Percentiles rank a stretch among this genome's conserved stretches.
These are phyloP conservation scores for Chaetoceros muelleri DNA, from an alignment of 108 stramenopile species.

Conservation along the genomic window DNA sequence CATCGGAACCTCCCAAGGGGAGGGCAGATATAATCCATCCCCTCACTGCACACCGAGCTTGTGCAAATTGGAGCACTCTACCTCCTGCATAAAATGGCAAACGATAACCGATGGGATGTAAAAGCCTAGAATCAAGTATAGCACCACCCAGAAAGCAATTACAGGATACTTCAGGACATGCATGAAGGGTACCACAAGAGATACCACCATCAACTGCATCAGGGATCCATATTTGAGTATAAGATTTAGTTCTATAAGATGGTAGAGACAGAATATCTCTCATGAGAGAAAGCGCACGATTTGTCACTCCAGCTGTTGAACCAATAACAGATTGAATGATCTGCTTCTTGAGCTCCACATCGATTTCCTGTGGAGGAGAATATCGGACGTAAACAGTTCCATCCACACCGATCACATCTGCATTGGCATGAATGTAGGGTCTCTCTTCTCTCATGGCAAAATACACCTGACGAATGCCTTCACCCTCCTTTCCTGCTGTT, in stretches of 20 bases:
- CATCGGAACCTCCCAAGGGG: constrained; percentile 63
- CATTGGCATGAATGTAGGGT: constrained; percentile 49
- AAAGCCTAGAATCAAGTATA: constrained; percentile 64
- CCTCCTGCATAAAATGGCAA: constrained; percentile 68
- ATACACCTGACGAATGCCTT: constrained; percentile 73
- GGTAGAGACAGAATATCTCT: constrained; percentile 73
- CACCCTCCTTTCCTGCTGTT: constrained; percentile 48
- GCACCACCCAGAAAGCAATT: constrained; percentile 78
- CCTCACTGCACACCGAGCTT: constrained; percentile 70
- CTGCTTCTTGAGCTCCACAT: constrained; percentile 11
- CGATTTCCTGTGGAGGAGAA: not conserved
- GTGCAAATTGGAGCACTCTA: constrained; percentile 60
- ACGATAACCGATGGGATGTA: constrained; percentile 61
- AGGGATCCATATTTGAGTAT: constrained; percentile 84
- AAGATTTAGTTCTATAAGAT: constrained; percentile 60
- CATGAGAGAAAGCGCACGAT: constrained; percentile 77
- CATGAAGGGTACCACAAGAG: constrained; percentile 52
- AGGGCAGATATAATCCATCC: constrained; percentile 70
- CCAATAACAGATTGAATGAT: constrained; percentile 40
- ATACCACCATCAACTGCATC: constrained; percentile 70
- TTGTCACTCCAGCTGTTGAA: constrained; percentile 64
- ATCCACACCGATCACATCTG: constrained; percentile 19
- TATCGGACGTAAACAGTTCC: not conserved
- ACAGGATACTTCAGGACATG: constrained; percentile 61
- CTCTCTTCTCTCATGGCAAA: constrained; percentile 57